phyloP scores from a whole-genome alignment of 345 rosid species.

The Sapria himalayana region DNA sequence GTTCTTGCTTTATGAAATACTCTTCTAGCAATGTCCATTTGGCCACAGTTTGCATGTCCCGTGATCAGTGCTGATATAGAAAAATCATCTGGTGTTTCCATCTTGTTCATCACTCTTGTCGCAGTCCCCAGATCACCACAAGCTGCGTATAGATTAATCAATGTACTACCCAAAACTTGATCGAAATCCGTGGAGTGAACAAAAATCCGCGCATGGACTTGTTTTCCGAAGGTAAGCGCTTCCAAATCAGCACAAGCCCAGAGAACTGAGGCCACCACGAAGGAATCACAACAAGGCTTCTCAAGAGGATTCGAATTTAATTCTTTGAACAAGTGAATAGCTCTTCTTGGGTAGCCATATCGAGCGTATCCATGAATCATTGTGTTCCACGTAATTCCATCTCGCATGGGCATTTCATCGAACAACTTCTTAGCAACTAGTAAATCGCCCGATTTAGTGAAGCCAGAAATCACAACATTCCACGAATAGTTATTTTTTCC shows the following conservation, averaged over 20 bases:
- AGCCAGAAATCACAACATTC: slow-evolving; percentile 48
- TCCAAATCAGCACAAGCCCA: slow-evolving; percentile 37
- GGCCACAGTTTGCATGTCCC: slow-evolving; percentile 44
- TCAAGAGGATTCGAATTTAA: slow-evolving; percentile 16
- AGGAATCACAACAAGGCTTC: slow-evolving; percentile 18
- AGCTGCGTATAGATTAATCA: slow-evolving; percentile 49
- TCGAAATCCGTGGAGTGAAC: slow-evolving; percentile 24
- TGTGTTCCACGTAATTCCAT: slow-evolving; percentile 33
- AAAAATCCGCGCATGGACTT: slow-evolving; percentile 44
- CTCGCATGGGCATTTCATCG: slow-evolving; percentile 40
- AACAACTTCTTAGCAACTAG: slow-evolving; percentile 32
- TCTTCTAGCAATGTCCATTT: slow-evolving; percentile 31
- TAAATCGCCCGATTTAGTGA: slow-evolving; percentile 36
- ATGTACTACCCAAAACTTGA: slow-evolving; percentile 32
- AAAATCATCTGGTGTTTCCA: slow-evolving; percentile 36
- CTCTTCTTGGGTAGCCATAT: slow-evolving; percentile 27
- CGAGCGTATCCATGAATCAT: slow-evolving; percentile 34
- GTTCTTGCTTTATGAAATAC: slow-evolving; percentile 21
- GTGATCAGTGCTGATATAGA: slow-evolving; percentile 64
- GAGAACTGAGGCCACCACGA: slow-evolving; percentile 39
- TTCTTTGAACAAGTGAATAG: slow-evolving; percentile 34
- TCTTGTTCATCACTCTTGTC: slow-evolving; percentile 17
- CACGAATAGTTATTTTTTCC: slow-evolving; percentile 37
- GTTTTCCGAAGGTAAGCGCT: slow-evolving; percentile 42
- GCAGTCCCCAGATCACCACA: slow-evolving; percentile 51